Percentiles rank a stretch among this genome's conserved stretches.
These are phyloP conservation scores for Naganishia vaughanmartiniae DNA, from an alignment of 768 basidiomycete species.

Conservation along the genomic window DNA sequence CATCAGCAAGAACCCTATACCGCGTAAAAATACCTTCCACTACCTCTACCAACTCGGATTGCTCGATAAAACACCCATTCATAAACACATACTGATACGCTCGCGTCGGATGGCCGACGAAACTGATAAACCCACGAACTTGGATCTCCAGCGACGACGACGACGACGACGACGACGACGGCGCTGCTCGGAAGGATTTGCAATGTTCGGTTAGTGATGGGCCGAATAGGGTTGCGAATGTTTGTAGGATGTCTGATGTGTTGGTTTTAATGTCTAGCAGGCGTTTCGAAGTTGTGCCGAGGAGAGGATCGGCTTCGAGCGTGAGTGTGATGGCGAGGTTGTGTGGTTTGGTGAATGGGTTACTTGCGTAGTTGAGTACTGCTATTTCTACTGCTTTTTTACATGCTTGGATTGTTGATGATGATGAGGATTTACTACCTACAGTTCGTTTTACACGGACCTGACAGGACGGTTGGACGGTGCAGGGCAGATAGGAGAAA, in stretches of 20 bases:
- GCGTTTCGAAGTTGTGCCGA: background rate
- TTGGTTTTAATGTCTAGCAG: background rate
- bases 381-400: background rate
- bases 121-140: conserved; percentile 18
- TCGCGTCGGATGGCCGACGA: background rate
- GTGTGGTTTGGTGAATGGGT: too few species aligned
- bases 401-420: conserved; percentile 52
- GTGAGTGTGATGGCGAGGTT: conserved; percentile 1
- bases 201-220: background rate
- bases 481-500: too few species aligned
- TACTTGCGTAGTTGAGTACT: background rate
- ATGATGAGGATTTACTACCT: conserved; percentile 40
- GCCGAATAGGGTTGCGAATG: background rate
- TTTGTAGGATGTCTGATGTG: background rate
- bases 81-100: conserved; percentile 15
- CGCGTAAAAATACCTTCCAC: background rate
- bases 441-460: conserved; percentile 58
- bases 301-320: background rate
- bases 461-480: background rate
- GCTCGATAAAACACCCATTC: background rate
- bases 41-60: background rate
- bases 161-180: too few species aligned
- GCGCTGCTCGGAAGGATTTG: conserved; percentile 11
- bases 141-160: conserved; percentile 1
- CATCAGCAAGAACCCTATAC: background rate